A percentile compares a stretch with the other conserved stretches of the same genome.
Conservation (phyloP, 1,139 yeast genomes). For the Taphrina deformans region DNA sequence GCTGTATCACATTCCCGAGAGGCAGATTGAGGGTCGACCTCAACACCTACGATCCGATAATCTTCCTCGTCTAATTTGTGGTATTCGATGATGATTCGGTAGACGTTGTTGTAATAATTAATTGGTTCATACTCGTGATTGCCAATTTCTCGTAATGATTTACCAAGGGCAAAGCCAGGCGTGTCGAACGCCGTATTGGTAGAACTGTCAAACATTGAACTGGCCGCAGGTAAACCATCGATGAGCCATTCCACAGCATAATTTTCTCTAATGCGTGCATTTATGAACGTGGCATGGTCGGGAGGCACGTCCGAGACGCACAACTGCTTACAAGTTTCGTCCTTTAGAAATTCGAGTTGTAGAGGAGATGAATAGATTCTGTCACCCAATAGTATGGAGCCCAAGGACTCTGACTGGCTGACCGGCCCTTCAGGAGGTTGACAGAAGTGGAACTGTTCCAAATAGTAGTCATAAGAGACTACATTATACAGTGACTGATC, state of each 20-base stretch:
- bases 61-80: constrained; percentile 69
- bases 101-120: constrained; percentile 75
- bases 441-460: constrained; percentile 81
- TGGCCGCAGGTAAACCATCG: constrained; percentile 93
- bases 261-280: constrained; percentile 74
- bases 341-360: constrained; percentile 71
- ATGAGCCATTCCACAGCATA: constrained; percentile 89
- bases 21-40: constrained; percentile 68
- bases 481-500: constrained; percentile 41
- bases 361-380: constrained; percentile 92
- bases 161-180: constrained; percentile 79
- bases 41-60: constrained; percentile 87
- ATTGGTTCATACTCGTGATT: constrained; percentile 42
- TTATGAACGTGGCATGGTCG: constrained; percentile 70
- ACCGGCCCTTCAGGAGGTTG: constrained; percentile 60
- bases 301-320: constrained; percentile 63
- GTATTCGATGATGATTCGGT: constrained; percentile 73
- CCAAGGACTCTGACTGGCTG: constrained; percentile 85
- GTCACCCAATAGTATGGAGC: constrained; percentile 92
- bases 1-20: constrained; percentile 50
- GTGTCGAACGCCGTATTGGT: constrained; percentile 57
- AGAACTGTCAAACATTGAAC: constrained; percentile 58
- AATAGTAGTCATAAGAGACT: constrained; percentile 55
- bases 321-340: constrained; percentile 62
- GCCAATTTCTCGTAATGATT: constrained; percentile 44